Evolutionary conservation across 805 yeast species (phyloP).

Genomic region (Ogataea trehaloabstinens): DNA sequence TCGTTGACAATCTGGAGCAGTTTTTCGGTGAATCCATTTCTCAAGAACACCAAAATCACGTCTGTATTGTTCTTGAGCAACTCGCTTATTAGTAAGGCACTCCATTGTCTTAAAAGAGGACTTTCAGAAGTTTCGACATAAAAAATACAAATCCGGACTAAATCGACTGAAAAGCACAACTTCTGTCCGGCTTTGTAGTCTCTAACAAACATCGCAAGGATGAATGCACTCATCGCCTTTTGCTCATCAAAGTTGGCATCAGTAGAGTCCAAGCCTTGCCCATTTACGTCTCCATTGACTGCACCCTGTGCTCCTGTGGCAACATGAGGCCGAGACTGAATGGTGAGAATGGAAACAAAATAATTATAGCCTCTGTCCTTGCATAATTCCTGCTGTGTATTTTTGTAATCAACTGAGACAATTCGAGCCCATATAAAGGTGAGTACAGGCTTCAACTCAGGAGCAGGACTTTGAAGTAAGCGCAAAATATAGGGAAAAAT

Average conservation of each 20-base stretch:
- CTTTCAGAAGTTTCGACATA: constrained; percentile 73
- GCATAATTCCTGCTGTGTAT: constrained; percentile 87
- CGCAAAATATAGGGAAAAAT: constrained; percentile 93
- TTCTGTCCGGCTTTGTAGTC: constrained; percentile 80
- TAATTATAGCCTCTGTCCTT: constrained; percentile 90
- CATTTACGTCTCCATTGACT: constrained; percentile 6
- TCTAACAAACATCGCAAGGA: constrained; percentile 77
- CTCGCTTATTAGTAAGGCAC: constrained; percentile 73
- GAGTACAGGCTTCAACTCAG: constrained; percentile 87
- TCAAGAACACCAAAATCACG: constrained; percentile 67
- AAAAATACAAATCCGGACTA: constrained; percentile 62
- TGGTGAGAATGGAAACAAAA: constrained; percentile 73
- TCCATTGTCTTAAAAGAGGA: constrained; percentile 91
- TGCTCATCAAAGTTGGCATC: constrained; percentile 70
- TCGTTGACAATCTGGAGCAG: constrained; percentile 65
- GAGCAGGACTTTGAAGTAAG: constrained; percentile 90
- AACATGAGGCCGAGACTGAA: constrained; percentile 27
- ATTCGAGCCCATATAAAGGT: constrained; percentile 98
- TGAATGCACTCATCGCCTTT: constrained; percentile 93
- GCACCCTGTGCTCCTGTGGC: not conserved
- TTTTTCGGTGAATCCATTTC: constrained; percentile 59
- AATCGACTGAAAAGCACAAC: constrained; percentile 70
- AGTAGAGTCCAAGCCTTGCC: constrained; percentile 24
- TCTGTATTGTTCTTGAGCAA: constrained; percentile 71
- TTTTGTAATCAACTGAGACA: constrained; percentile 89